A percentile compares a stretch with the other conserved stretches of the same genome.
Conservation (phyloP, 495 filamentous ascomycete genomes). For the Oleoguttula mirabilis region DNA sequence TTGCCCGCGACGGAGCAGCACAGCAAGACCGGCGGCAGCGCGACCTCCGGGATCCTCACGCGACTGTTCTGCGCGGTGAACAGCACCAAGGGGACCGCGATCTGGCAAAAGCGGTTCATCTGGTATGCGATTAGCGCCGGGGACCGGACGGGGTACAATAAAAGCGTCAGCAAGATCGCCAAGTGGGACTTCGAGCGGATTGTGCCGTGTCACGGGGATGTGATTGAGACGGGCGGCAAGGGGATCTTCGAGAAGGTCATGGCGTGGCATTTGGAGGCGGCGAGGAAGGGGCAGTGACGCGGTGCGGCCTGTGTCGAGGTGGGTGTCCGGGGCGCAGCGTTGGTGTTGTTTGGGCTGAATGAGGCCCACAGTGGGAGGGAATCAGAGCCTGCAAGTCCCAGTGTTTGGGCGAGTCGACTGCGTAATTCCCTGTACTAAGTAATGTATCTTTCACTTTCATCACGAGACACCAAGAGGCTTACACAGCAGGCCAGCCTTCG, state of each 20-base stretch:
- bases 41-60: conserved; percentile 47
- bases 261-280: conserved; percentile 65
- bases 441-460: too few relatives aligned
- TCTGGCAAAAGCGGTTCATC: conserved; percentile 64
- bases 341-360: too few relatives aligned
- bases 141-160: conserved; percentile 56
- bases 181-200: conserved; percentile 79
- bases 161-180: conserved; percentile 54
- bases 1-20: conserved; percentile 82
- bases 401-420: too few relatives aligned
- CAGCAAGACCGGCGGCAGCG: conserved; percentile 44
- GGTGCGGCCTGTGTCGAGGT: too few relatives aligned
- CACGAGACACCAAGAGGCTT: too few relatives aligned
- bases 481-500: too few relatives aligned
- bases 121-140: conserved; percentile 61
- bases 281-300: conserved; percentile 12
- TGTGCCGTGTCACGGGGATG: conserved; percentile 90
- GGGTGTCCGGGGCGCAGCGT: too few relatives aligned
- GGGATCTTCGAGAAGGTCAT: conserved; percentile 69
- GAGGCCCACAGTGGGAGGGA: too few relatives aligned
- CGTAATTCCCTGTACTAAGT: too few relatives aligned
- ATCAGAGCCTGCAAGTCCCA: too few relatives aligned
- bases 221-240: conserved; percentile 65
- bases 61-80: conserved; percentile 50
- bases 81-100: conserved; percentile 49